phyloP scores from a whole-genome alignment of 2,329 filamentous ascomycete species.

The Penicillium frequentans region DNA sequence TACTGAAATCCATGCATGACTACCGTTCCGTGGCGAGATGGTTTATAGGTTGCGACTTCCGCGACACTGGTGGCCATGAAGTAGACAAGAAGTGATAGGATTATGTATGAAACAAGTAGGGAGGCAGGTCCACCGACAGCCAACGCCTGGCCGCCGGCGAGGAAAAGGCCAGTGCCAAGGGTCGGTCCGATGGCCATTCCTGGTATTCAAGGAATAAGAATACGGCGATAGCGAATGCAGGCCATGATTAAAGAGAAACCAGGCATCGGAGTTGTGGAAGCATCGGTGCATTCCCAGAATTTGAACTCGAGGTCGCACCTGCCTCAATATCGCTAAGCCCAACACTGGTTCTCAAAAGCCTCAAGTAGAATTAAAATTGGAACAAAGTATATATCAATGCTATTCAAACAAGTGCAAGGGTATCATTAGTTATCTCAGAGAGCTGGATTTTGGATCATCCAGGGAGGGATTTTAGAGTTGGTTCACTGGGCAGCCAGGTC shows the following conservation, averaged over 20 bases:
- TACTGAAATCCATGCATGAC: conserved; percentile 43
- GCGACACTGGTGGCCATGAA: conserved; percentile 48
- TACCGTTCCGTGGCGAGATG: conserved; percentile 39
- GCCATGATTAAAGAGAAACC: not conserved
- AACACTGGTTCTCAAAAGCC: not conserved
- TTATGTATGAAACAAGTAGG: conserved; percentile 53
- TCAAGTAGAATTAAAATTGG: not conserved
- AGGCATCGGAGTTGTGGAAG: not conserved
- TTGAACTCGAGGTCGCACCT: conserved; percentile 11
- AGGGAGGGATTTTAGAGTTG: not conserved
- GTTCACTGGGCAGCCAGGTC: conserved; percentile 37
- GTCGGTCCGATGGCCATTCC: conserved; percentile 59
- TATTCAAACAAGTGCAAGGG: conserved; percentile 14
- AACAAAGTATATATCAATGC: not conserved
- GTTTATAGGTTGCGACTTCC: conserved; percentile 41
- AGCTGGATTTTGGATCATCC: not conserved
- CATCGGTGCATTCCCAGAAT: not conserved
- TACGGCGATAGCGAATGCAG: conserved; percentile 5
- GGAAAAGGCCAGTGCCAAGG: conserved; percentile 57
- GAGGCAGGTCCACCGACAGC: conserved; percentile 53
- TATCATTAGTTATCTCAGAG: conserved; percentile 17
- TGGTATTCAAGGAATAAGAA: conserved; percentile 14
- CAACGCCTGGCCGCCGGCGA: conserved; percentile 55
- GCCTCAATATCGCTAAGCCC: not conserved
- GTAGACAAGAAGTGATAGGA: conserved; percentile 48